Conservation (phyloP, 2,329 filamentous ascomycete species). For the Purpureocillium takamizusanense region DNA sequence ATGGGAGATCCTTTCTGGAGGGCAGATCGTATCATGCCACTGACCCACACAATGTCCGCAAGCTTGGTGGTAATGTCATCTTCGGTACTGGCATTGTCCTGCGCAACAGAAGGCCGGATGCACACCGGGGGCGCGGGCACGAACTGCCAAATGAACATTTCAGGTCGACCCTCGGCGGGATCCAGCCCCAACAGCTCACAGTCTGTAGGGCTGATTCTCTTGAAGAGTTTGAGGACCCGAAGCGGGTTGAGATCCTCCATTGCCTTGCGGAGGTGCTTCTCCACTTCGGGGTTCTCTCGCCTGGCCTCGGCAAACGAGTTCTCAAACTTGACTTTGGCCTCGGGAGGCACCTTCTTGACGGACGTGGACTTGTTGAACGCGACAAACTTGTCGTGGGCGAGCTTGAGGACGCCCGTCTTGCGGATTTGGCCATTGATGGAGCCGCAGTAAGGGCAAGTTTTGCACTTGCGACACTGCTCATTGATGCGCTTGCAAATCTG, state of each 20-base stretch:
- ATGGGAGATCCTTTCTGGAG: conserved; percentile 77
- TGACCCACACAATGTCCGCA: conserved; percentile 92
- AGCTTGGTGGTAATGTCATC: conserved; percentile 95
- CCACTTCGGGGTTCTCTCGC: conserved; percentile 69
- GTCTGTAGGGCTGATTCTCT: conserved; percentile 73
- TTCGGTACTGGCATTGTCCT: conserved; percentile 88
- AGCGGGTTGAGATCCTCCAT: conserved; percentile 92
- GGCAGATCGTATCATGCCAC: conserved; percentile 75
- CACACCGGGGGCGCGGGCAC: conserved; percentile 89
- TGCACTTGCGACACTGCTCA: conserved; percentile 80
- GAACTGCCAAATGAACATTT: conserved; percentile 98
- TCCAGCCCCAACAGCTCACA: conserved; percentile 88
- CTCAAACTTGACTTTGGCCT: conserved; percentile 77
- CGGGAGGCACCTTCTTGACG: conserved; percentile 71
- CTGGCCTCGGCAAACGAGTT: conserved; percentile 75
- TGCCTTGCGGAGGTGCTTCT: conserved; percentile 85
- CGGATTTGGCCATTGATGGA: conserved; percentile 84
- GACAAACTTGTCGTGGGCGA: conserved; percentile 87
- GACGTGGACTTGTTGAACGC: conserved; percentile 84
- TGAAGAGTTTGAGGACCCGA: conserved; percentile 83
- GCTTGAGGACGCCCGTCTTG: conserved; percentile 86
- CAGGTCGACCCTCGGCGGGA: conserved; percentile 76
- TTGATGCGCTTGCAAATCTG: conserved; percentile 82
- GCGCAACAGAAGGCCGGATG: conserved; percentile 86
- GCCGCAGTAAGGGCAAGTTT: conserved; percentile 71